Evolutionary conservation across 352 stramenopile species (phyloP).

Genomic region (Phytopythium mirpurense): DNA sequence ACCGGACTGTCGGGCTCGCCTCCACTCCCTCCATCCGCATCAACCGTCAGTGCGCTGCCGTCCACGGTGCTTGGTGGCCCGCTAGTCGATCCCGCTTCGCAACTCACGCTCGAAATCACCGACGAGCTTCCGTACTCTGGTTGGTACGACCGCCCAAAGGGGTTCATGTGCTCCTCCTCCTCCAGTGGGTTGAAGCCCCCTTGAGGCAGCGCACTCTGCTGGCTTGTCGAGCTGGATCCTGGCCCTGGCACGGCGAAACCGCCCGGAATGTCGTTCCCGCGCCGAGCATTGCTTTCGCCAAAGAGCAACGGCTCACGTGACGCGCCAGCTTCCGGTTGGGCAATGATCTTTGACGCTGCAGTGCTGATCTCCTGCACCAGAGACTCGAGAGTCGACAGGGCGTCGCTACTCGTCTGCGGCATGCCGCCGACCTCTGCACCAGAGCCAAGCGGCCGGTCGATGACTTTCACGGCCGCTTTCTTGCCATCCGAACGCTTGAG

Average conservation of each 20-base stretch:
- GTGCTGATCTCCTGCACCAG: conserved; percentile 5
- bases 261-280: background rate
- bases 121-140: conserved; percentile 17
- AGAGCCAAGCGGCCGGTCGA: background rate
- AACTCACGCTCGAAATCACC: conserved; percentile 24
- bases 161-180: conserved; percentile 68
- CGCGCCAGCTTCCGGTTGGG: background rate
- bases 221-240: background rate
- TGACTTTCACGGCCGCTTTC: conserved; percentile 5
- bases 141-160: conserved; percentile 52
- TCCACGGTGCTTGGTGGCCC: background rate
- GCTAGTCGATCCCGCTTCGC: background rate
- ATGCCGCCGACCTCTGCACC: too few species aligned
- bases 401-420: background rate
- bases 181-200: background rate
- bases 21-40: conserved; percentile 7
- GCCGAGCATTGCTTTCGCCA: background rate
- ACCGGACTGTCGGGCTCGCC: conserved; percentile 41
- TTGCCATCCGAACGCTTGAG: conserved; percentile 39
- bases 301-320: background rate
- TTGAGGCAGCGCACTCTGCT: background rate
- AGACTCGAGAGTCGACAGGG: background rate
- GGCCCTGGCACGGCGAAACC: background rate
- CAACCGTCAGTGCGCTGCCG: background rate
- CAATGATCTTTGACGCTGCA: conserved; percentile 6